Conservation (phyloP, 345 rosid species). For the Ricinus communis region DNA sequence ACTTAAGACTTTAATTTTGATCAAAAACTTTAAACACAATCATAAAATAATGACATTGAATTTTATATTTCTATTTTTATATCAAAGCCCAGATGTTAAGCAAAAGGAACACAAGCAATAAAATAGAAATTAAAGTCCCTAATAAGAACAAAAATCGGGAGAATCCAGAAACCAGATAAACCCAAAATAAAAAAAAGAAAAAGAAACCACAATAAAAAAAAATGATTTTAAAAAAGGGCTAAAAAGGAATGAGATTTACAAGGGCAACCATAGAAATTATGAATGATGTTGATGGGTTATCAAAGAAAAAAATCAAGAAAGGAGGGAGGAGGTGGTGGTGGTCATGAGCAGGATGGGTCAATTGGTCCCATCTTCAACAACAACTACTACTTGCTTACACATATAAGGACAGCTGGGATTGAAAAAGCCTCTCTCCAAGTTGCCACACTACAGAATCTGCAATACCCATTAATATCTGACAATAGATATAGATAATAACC, state of each 20-base stretch:
- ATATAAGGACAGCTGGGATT: constrained; percentile 40
- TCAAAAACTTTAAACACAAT: not conserved
- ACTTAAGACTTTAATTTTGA: not conserved
- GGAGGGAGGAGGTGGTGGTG: constrained; percentile 15
- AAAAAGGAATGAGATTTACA: constrained; percentile 25
- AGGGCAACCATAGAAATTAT: constrained; percentile 49
- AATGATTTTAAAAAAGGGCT: not conserved
- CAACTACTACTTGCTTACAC: constrained; percentile 39
- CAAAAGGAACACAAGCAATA: not conserved
- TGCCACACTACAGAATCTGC: constrained; percentile 44
- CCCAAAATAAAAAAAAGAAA: constrained; percentile 22
- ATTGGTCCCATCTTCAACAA: constrained; percentile 48
- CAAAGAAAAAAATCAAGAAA: constrained; percentile 38
- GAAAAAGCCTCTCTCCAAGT: constrained; percentile 38
- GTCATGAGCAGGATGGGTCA: constrained; percentile 30
- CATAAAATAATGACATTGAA: not conserved
- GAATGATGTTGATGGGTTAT: constrained; percentile 59
- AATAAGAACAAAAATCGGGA: constrained; percentile 33
- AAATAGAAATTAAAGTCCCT: constrained; percentile 18
- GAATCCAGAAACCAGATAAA: constrained; percentile 28
- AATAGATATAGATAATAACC: constrained; percentile 14
- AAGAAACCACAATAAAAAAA: not conserved
- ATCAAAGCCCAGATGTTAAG: constrained; percentile 18
- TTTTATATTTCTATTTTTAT: not conserved
- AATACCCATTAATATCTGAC: constrained; percentile 49